Evolutionary conservation across 371 early-diverging fungal genomes (phyloP).

Genomic region (Conidiobolus incongruus): DNA sequence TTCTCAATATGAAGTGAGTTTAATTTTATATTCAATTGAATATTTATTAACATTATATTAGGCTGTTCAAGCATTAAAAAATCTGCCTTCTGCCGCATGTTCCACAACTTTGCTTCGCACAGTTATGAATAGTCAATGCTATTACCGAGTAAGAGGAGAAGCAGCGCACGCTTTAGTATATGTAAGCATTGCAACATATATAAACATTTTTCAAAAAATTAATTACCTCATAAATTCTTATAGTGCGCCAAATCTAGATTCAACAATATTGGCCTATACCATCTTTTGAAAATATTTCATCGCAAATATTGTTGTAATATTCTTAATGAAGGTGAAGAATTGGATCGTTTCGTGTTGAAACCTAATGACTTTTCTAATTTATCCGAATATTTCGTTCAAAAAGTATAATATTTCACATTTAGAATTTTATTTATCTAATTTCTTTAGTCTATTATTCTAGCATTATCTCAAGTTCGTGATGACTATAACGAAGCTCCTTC

Average conservation of each 20-base stretch:
- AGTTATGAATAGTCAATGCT: conserved; percentile 61
- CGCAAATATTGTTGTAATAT: conserved; percentile 38
- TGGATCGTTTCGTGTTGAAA: conserved; percentile 44
- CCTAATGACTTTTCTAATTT: conserved; percentile 67
- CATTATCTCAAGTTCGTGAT: conserved; percentile 32
- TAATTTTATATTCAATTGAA: not conserved
- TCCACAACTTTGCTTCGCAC: conserved; percentile 52
- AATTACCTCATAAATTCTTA: not conserved
- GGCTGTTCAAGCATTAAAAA: conserved; percentile 40
- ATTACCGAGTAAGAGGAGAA: conserved; percentile 83
- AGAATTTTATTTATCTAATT: not conserved
- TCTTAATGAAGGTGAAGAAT: conserved; percentile 1
- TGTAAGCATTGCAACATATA: conserved; percentile 12
- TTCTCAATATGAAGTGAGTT: conserved; percentile 66
- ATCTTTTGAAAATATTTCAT: conserved; percentile 48
- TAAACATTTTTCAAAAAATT: not conserved
- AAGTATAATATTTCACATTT: conserved; percentile 13
- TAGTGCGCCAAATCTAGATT: conserved; percentile 26
- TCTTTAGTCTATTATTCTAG: conserved; percentile 31
- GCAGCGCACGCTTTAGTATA: conserved; percentile 71
- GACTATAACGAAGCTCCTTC: conserved; percentile 35
- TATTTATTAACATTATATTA: not conserved
- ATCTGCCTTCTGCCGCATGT: conserved; percentile 36
- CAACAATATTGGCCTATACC: conserved; percentile 47
- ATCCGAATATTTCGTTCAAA: conserved; percentile 74